Conservation (phyloP, 805 yeast species). For the Wickerhamomyces bovis region DNA sequence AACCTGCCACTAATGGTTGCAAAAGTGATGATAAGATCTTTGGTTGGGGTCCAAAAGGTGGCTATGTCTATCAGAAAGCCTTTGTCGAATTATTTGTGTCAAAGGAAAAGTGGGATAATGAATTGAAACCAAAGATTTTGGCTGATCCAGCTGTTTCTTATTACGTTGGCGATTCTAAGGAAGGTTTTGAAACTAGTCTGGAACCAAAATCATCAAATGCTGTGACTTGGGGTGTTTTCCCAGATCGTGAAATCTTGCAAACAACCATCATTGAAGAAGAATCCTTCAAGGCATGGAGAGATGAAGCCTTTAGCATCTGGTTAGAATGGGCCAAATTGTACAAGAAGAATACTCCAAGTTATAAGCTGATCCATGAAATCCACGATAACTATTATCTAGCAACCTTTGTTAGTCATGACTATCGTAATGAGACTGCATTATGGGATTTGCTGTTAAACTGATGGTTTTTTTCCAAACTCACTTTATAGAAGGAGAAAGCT, state of each 20-base stretch:
- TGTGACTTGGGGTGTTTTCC: constrained; percentile 98
- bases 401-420: constrained; percentile 86
- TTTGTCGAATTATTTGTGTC: constrained; percentile 88
- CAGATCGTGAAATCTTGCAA: constrained; percentile 81
- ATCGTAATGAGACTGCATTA: constrained; percentile 60
- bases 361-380: constrained; percentile 53
- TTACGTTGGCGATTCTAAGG: constrained; percentile 63
- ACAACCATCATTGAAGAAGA: constrained; percentile 90
- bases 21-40: constrained; percentile 77
- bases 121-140: constrained; percentile 46
- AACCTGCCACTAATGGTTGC: constrained; percentile 85
- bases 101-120: constrained; percentile 57
- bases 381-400: constrained; percentile 65
- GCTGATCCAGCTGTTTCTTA: constrained; percentile 53
- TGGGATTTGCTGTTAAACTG: constrained; percentile 55
- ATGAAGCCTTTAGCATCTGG: constrained; percentile 91
- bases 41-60: constrained; percentile 97
- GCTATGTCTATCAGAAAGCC: constrained; percentile 86
- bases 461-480: neutral
- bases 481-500: neutral
- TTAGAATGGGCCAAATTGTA: constrained; percentile 86
- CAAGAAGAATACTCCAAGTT: constrained; percentile 44
- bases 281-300: constrained; percentile 93
- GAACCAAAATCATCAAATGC: constrained; percentile 57
- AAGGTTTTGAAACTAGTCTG: constrained; percentile 56